Evolutionary conservation across 2,329 filamentous ascomycete genomes (phyloP).

Genomic region (Colletotrichum plurivorum): DNA sequence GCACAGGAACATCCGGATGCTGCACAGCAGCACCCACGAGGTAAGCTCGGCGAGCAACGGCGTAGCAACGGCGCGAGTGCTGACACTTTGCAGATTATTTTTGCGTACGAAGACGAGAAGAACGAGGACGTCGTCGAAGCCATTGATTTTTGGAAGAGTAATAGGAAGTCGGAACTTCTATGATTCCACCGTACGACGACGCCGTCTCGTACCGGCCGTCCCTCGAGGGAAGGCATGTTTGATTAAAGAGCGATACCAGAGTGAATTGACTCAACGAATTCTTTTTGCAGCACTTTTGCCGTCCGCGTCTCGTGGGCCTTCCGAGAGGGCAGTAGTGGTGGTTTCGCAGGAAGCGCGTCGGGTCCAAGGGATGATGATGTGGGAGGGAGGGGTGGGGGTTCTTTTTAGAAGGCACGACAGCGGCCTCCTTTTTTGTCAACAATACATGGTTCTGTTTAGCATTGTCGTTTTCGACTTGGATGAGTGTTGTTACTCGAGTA

Average conservation of each 20-base stretch:
- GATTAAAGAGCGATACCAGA: conserved; percentile 40
- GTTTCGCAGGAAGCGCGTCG: conserved; percentile 1
- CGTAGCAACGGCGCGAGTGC: conserved; percentile 32
- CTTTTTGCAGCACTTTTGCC: conserved; percentile 26
- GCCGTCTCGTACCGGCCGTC: conserved; percentile 38
- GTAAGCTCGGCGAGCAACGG: conserved; percentile 64
- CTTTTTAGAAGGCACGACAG: conserved; percentile 18
- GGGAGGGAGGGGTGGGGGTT: conserved; percentile 17
- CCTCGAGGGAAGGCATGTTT: conserved; percentile 34
- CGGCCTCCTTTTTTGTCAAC: conserved; percentile 12
- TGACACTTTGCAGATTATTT: conserved; percentile 80
- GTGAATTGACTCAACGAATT: conserved; percentile 35
- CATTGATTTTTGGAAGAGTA: conserved; percentile 94
- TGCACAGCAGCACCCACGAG: conserved; percentile 97
- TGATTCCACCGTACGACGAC: conserved; percentile 32
- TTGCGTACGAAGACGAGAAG: conserved; percentile 95
- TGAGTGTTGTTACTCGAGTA: conserved; percentile 19
- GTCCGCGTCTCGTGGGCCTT: conserved; percentile 1
- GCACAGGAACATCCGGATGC: conserved; percentile 96
- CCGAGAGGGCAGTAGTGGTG: conserved; percentile 3
- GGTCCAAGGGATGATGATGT: conserved; percentile 9
- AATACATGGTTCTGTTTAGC: conserved; percentile 30
- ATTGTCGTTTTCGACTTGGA: conserved; percentile 37
- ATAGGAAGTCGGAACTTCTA: conserved; percentile 62
- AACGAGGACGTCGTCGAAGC: conserved; percentile 95